phyloP scores from a whole-genome alignment of 768 basidiomycete species.

The Jaapia argillacea region DNA sequence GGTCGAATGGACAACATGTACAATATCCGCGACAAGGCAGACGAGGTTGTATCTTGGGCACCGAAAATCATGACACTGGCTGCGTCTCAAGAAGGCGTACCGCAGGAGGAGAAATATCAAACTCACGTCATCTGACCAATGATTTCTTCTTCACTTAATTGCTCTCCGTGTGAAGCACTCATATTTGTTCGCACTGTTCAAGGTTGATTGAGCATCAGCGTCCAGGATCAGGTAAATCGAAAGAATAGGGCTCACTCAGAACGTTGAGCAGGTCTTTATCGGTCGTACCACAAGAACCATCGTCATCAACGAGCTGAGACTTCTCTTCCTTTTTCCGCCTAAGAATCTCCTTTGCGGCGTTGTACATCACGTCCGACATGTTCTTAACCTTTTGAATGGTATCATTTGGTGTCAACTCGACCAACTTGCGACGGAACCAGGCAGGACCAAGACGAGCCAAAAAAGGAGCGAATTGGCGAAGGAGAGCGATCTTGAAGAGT shows the following conservation, averaged over 20 bases:
- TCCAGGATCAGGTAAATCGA: not conserved
- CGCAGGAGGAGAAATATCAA: not conserved
- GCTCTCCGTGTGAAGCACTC: not conserved
- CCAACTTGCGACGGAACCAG: not conserved
- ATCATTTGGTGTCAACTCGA: not conserved
- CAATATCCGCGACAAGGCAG: slow-evolving; percentile 17
- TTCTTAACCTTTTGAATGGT: slow-evolving; percentile 1
- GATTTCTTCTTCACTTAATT: slow-evolving; percentile 1
- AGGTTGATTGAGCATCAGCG: not conserved
- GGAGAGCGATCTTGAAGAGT: not conserved
- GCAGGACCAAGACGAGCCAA: slow-evolving; percentile 8
- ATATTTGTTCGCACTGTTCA: not conserved
- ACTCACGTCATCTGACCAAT: slow-evolving; percentile 2
- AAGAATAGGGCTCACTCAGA: not conserved
- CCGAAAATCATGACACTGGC: slow-evolving; percentile 4
- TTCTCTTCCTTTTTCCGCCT: not conserved
- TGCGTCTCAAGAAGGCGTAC: not conserved
- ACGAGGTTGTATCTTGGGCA: slow-evolving; percentile 18
- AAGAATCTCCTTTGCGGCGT: not conserved
- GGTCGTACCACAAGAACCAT: not conserved
- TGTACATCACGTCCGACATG: slow-evolving; percentile 3
- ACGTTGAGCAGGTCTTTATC: not conserved
- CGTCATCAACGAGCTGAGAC: not conserved
- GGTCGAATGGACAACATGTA: slow-evolving; percentile 15
- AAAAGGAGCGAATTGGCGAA: slow-evolving; percentile 13